Evolutionary conservation across 164 flowering plant genomes (phyloP).

Genomic region (Liriodendron chinense): DNA sequence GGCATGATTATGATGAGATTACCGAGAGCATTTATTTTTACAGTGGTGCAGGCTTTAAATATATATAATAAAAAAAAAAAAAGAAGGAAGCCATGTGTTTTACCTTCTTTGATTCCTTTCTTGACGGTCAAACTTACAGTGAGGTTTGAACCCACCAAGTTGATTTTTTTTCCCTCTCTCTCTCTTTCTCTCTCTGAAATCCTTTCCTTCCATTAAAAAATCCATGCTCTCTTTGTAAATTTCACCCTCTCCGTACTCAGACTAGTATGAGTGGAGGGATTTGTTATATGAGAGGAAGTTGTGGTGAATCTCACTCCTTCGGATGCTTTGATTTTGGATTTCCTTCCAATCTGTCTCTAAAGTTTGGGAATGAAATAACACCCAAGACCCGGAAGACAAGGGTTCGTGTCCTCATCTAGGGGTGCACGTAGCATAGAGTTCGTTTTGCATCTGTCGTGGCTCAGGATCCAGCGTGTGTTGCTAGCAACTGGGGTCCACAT

Average conservation of each 20-base stretch:
- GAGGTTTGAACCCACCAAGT: slow-evolving; percentile 33
- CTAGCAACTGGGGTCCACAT: no score
- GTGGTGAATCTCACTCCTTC: background rate
- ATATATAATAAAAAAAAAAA: slow-evolving; percentile 9
- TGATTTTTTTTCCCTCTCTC: slow-evolving; percentile 17
- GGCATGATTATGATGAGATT: slow-evolving; percentile 33
- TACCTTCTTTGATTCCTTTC: slow-evolving; percentile 53
- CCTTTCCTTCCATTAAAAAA: slow-evolving; percentile 12
- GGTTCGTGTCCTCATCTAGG: slow-evolving; percentile 55
- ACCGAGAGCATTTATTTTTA: slow-evolving; percentile 33
- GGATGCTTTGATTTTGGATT: slow-evolving; percentile 18
- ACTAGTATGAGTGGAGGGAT: background rate
- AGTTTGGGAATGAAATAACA: slow-evolving; percentile 35
- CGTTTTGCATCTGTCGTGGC: background rate
- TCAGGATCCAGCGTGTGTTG: background rate
- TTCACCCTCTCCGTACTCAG: background rate
- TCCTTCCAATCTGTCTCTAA: slow-evolving; percentile 37
- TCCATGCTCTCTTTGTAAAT: background rate
- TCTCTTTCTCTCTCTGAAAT: slow-evolving; percentile 2
- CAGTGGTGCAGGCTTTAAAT: slow-evolving; percentile 42
- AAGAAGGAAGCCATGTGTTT: slow-evolving; percentile 43
- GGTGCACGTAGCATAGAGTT: slow-evolving; percentile 38
- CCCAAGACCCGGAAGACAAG: slow-evolving; percentile 55
- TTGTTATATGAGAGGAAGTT: background rate
- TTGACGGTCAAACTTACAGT: slow-evolving; percentile 64